Evolutionary conservation across 139 green algal species (phyloP), one percentile per base, ranked within the genome.

Genomic region (Auxenochlorella pyrenoidosa): DNA sequence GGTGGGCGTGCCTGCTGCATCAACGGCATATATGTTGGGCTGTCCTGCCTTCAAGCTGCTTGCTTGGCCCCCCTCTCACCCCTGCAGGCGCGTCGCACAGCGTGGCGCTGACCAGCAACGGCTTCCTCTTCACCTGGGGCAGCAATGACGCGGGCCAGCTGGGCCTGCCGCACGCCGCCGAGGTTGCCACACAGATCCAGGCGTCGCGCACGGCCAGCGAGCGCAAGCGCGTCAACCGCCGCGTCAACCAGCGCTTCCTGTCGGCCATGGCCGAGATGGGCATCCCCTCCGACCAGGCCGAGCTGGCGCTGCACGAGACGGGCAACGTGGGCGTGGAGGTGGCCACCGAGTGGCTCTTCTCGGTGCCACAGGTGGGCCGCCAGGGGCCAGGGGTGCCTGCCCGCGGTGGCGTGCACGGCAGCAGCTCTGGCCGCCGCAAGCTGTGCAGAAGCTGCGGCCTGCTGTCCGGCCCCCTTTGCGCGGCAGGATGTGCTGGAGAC

Each of bases 311-410:
- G 44, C 90, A 87, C 30, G 96, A 98, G 87, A 98, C 96, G 0
- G 95, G 95, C 63, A 97, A 97, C 85, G 92, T 95, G 18, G 94
- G 94, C n/a, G 94, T 98, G n/a, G 96, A 98, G 90, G 94, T 97
- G 44, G 96, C 96, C 12, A 94, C 96, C 0, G 96, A 98, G 89
- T 98, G 95, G 95, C 92, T 98, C 60, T 98, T 96, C 90, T 84
- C 80, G 19, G 84, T 92, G 47, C 92, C 91, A 18, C 54, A 63
- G 54, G 54, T 63, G 54, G 15, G 54, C 54, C 18, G 54, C 15
- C 15, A 24, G 13, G 47, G 54, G 15, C 12, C 15, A 63, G 15
- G 54, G 2, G 18, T 26, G 54, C 54, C 54, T 63, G 54, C 47
- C 10, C 47, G 47, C 47, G n/a, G n/a, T n/a, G n/a, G n/a, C n/a